Base-by-base conservation (phyloP, 306 rosid genomes). In the Prunus davidiana region DNA sequence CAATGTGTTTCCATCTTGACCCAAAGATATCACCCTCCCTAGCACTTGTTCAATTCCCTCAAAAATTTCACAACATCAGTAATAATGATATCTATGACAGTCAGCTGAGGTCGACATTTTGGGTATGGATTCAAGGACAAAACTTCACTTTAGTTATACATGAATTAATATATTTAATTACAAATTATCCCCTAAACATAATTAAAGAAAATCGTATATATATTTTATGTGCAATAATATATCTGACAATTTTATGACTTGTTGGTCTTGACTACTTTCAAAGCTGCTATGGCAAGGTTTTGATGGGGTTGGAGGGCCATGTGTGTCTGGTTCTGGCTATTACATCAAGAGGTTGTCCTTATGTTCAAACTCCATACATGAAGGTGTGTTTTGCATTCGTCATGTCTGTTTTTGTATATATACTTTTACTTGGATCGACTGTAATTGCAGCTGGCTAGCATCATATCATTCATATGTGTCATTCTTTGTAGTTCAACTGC, bases 1-100 rank as follows among this genome's bases (percentile, higher is more conserved):
- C 93, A 2, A 78, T 89, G 91, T 93, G 98, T 32, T 88, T 93
- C 80, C 93, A 82, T 52, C 98, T 93, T 56, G 91, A 89, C 79
- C 82, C 85, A 8, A 55, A 86, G 58, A 81, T 86, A 24, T 91
- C 93, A 2, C 64, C 88, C 25, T 77, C 90, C 25, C 79, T 89
- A 27, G 83, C 93, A 62, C 81, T 89, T 19, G 96, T 91, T 74
- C 96, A 91, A 45, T 91, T 89, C 78, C 96, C 92, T 79, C 91
- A 86, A 71, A 86, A 61, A 64, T 91, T 89, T 73, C 82, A 82
- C 57, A 80, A 83, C 56, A 76, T 89, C 58, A 82, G 86, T 66
- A 79, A 79, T 71, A 79, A 87, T 55, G 96, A 91, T 76, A 87
- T 91, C 46, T 91, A 91, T 75, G 92, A 91, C 18, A 81, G 92